Evolutionary conservation across 1,284 basidiomycete genomes (phyloP).

Genomic region (Ustilago trichophora): DNA sequence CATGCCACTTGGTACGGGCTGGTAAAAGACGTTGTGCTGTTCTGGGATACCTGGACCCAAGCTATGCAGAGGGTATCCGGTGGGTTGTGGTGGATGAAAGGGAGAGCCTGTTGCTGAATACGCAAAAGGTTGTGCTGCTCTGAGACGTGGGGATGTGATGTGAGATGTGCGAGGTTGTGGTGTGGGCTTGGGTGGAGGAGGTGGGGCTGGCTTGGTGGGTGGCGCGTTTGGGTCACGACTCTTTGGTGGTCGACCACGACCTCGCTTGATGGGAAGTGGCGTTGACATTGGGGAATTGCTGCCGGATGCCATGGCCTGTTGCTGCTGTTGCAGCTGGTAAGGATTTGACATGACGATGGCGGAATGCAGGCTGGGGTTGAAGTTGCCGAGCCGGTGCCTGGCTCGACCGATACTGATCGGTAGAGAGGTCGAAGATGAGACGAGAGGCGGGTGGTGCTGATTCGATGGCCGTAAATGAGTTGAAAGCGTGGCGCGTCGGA

Average conservation of each 20-base stretch:
- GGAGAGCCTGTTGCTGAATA: constrained; percentile 30
- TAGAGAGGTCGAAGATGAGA: no score
- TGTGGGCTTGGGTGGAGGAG: constrained; percentile 27
- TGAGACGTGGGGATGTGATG: constrained; percentile 35
- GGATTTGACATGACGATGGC: constrained; percentile 34
- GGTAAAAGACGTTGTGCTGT: constrained; percentile 37
- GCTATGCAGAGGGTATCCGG: constrained; percentile 22
- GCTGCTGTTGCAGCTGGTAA: constrained; percentile 46
- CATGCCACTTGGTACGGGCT: constrained; percentile 18
- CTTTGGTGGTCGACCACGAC: constrained; percentile 48
- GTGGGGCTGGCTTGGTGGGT: constrained; percentile 9
- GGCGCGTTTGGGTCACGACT: constrained; percentile 40
- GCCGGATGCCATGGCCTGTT: constrained; percentile 40
- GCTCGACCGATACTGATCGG: no score
- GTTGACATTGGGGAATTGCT: constrained; percentile 43
- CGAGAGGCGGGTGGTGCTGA: no score
- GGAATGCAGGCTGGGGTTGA: no score
- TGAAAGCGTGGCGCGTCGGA: no score
- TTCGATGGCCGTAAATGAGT: no score
- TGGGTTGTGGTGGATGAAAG: constrained; percentile 27
- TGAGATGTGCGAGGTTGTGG: constrained; percentile 42
- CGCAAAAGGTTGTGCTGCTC: constrained; percentile 13
- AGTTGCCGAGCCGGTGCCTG: no score
- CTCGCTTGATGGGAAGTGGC: constrained; percentile 36
- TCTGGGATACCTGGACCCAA: constrained; percentile 44